A percentile compares a stretch with the other conserved stretches of the same genome.
Evolutionary conservation across 441 rosid species (phyloP).

Genomic region (Iberis amara): DNA sequence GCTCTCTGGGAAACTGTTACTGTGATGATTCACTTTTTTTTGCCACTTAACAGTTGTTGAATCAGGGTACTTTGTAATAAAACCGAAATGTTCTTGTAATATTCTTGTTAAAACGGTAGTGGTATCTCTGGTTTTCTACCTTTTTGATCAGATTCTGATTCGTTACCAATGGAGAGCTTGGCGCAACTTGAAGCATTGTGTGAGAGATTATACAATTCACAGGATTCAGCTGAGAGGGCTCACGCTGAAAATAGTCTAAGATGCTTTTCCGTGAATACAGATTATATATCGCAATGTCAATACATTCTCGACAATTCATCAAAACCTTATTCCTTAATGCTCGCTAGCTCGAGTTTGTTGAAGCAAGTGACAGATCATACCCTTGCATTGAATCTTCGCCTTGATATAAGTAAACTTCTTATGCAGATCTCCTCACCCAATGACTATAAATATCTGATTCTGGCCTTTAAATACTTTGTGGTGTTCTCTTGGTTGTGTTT

Average conservation of each 20-base stretch:
- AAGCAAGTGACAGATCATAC: conserved; percentile 98
- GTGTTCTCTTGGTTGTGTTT: conserved; percentile 15
- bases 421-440: not conserved
- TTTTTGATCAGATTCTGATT: conserved; percentile 29
- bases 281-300: conserved; percentile 94
- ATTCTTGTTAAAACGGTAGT: conserved; percentile 24
- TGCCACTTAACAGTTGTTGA: conserved; percentile 15
- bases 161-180: conserved; percentile 70
- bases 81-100: conserved; percentile 10
- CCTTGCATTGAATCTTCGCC: conserved; percentile 81
- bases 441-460: conserved; percentile 8
- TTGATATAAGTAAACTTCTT: conserved; percentile 68
- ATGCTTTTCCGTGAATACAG: conserved; percentile 81
- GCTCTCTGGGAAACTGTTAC: conserved; percentile 5
- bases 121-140: conserved; percentile 32
- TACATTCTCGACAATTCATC: conserved; percentile 94
- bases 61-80: conserved; percentile 19
- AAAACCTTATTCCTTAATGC: conserved; percentile 96
- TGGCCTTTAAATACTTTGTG: conserved; percentile 19
- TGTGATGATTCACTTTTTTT: conserved; percentile 27
- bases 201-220: conserved; percentile 92
- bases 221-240: conserved; percentile 83
- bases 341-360: conserved; percentile 93
- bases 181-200: conserved; percentile 96
- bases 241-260: conserved; percentile 91